Conservation (phyloP, 2,329 filamentous ascomycete genomes). For the Sarocladiaceae sp. region DNA sequence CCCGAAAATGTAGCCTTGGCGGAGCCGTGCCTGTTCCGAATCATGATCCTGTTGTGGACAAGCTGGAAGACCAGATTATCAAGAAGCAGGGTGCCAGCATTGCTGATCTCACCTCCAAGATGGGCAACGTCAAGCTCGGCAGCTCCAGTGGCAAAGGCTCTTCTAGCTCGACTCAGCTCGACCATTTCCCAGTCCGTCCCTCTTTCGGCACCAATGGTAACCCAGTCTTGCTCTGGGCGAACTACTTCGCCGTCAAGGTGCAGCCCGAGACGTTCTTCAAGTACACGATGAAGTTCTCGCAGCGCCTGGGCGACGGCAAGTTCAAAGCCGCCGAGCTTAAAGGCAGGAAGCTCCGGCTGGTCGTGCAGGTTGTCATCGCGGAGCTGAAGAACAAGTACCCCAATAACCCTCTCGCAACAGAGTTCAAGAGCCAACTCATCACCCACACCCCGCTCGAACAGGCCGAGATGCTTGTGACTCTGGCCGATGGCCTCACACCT, state of each 20-base stretch:
- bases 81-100: slow-evolving; percentile 20
- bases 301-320: slow-evolving; percentile 12
- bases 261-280: slow-evolving; percentile 32
- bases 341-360: slow-evolving; percentile 35
- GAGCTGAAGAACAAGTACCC: slow-evolving; percentile 12
- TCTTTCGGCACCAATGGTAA: slow-evolving; percentile 40
- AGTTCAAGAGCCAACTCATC: slow-evolving; percentile 45
- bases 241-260: slow-evolving; percentile 43
- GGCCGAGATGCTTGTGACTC: background rate
- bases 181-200: slow-evolving; percentile 40
- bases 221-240: slow-evolving; percentile 42
- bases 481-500: slow-evolving; percentile 12
- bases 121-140: slow-evolving; percentile 27
- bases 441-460: slow-evolving; percentile 27
- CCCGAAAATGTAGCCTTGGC: background rate
- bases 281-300: slow-evolving; percentile 37
- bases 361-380: slow-evolving; percentile 25
- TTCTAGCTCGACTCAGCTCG: slow-evolving; percentile 12
- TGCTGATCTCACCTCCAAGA: slow-evolving; percentile 24
- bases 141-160: slow-evolving; percentile 7
- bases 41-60: slow-evolving; percentile 19
- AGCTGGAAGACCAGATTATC: slow-evolving; percentile 36
- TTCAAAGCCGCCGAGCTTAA: slow-evolving; percentile 25
- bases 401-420: slow-evolving; percentile 32
- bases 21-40: background rate